Evolutionary conservation across 352 stramenopile species (phyloP), one percentile per base, ranked within the genome.

Genomic region (Globisporangium polare): DNA sequence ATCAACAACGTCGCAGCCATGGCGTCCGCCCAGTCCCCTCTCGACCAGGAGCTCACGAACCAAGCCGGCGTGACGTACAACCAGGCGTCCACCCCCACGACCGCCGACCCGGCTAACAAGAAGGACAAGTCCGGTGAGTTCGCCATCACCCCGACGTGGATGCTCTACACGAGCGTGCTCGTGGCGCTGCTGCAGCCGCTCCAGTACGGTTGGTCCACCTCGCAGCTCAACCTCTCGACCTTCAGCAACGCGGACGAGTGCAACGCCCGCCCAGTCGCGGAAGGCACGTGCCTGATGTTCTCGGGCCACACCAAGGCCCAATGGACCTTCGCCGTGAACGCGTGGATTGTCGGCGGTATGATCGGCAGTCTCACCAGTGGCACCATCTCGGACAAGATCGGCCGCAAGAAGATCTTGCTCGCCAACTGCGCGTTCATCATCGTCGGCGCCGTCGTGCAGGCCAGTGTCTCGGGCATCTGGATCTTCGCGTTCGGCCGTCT

Each of bases 161-260:
- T 82, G 15, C 72, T 89, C 33, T 88, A 77, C 63, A 63, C 69
- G 29, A 92, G 80, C 43, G 61, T 78, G 4, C 33, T 72, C 6
- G 64, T 93, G 22, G 63, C 68, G 43, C 50, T 88, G 42, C 53
- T 91, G 27, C 76, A 81, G 39, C 55, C 77, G 7, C 45, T 78
- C 26, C 76, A 86, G 63, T 77, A 71, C 55, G 74, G 76, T 29
- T 86, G 76, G 83, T 79, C 74, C 12, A 76, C 79, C 4, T 75
- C 74, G 15, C 83, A 93, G 55, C 66, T 90, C 67, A 86, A 86
- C 66, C 65, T 77, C 31, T 69, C 63, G 17, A 63, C 63, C 9
- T 86, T 77, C 51, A 53, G 77, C 46, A 55, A 74, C 61, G 35
- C 67, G 17, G 59, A 63, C 35, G 71, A 68, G 18, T 85, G 75